Evolutionary conservation across 1,284 basidiomycete species (phyloP).

Genomic region (Boletellus deceptivus): DNA sequence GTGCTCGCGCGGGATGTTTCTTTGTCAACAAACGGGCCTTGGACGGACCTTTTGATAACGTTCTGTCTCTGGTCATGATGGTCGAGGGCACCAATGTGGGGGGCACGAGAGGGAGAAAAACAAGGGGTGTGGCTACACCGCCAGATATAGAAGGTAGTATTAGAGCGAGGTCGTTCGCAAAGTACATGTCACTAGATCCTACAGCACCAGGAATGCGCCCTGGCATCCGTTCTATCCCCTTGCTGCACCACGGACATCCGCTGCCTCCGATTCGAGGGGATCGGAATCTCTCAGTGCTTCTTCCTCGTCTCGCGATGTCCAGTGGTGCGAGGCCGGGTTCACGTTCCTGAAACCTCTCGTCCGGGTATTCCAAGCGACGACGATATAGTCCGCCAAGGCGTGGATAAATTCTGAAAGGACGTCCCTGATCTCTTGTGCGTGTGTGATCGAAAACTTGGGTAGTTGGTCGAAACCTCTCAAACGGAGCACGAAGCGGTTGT

Average conservation of each 20-base stretch:
- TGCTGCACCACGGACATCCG: conserved; percentile 1
- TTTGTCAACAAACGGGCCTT: conserved; percentile 5
- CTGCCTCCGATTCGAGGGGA: conserved; percentile 21
- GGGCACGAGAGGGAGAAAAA: no score
- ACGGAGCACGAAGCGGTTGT: conserved; percentile 67
- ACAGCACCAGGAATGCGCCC: conserved; percentile 1
- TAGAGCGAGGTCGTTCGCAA: background rate
- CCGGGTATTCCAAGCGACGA: conserved; percentile 19
- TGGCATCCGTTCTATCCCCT: background rate
- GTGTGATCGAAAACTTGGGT: conserved; percentile 56
- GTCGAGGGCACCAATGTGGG: no score
- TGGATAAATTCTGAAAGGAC: conserved; percentile 23
- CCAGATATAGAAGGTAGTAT: conserved; percentile 26
- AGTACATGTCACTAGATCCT: conserved; percentile 2
- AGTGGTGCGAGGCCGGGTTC: conserved; percentile 30
- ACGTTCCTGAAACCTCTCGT: conserved; percentile 10
- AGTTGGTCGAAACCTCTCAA: conserved; percentile 63
- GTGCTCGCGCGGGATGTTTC: conserved; percentile 11
- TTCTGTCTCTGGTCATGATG: conserved; percentile 20
- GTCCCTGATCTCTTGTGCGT: conserved; percentile 23
- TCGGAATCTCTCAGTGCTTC: conserved; percentile 25
- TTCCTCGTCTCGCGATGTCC: conserved; percentile 33
- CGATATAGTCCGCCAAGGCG: conserved; percentile 13
- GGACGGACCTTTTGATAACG: conserved; percentile 11
- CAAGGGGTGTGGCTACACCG: conserved; percentile 2